A percentile compares a stretch with the other conserved stretches of the same genome.
phyloP scores from a whole-genome alignment of 2,329 filamentous ascomycete species.

The Alternaria sp. region DNA sequence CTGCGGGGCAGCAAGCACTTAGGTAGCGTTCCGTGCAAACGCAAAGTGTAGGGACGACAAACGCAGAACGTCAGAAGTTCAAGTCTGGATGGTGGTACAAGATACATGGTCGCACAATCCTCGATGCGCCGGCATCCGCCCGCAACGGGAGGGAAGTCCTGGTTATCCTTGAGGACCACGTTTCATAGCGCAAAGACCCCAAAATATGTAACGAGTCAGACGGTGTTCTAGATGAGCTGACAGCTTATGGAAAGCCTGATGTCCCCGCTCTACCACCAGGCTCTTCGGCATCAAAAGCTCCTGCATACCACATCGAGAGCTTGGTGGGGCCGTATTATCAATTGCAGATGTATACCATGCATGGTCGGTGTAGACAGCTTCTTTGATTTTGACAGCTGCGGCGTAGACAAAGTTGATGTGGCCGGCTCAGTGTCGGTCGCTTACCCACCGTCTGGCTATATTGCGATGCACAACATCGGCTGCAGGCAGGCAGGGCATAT shows the following conservation, averaged over 20 bases:
- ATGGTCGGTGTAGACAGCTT: constrained; percentile 10
- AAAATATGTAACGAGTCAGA: constrained; percentile 32
- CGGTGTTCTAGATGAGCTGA: constrained; percentile 32
- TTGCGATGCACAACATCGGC: constrained; percentile 27
- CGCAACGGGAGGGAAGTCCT: constrained; percentile 24
- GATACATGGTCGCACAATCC: constrained; percentile 24
- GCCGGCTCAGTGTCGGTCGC: constrained; percentile 10
- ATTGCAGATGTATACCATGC: background rate
- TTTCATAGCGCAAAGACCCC: constrained; percentile 25
- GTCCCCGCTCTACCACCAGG: constrained; percentile 22
- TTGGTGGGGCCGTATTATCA: constrained; percentile 9
- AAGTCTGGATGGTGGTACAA: constrained; percentile 18
- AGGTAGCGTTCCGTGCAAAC: constrained; percentile 6
- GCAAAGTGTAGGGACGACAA: background rate
- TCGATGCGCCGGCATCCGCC: constrained; percentile 22
- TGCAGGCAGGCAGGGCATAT: constrained; percentile 18
- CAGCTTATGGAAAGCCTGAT: constrained; percentile 16
- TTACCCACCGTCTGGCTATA: constrained; percentile 14
- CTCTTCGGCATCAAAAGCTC: constrained; percentile 6
- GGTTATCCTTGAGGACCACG: constrained; percentile 17
- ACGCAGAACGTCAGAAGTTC: constrained; percentile 18
- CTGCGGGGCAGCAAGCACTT: constrained; percentile 2
- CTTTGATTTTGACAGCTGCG: constrained; percentile 13
- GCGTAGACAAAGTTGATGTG: constrained; percentile 4
- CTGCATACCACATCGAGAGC: constrained; percentile 1